Conservation (phyloP, 306 rosid species). For the Comarum palustre region DNA sequence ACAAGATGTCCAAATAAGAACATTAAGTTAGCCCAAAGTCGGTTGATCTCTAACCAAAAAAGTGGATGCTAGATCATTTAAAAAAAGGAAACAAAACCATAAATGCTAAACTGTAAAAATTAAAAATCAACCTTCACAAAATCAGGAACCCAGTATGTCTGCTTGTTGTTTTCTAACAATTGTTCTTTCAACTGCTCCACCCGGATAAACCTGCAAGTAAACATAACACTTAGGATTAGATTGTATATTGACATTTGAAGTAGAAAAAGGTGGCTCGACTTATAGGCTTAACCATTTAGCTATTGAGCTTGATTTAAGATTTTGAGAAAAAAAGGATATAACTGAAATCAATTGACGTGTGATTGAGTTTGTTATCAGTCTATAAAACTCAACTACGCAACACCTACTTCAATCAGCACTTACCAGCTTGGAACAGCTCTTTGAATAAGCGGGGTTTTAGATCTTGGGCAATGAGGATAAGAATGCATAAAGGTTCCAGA, state of each 20-base stretch:
- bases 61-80: background rate
- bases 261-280: background rate
- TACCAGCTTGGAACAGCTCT: slow-evolving; percentile 98
- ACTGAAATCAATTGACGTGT: background rate
- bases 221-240: slow-evolving; percentile 15
- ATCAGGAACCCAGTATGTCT: slow-evolving; percentile 96
- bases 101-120: background rate
- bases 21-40: too few species aligned
- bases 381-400: background rate
- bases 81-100: background rate
- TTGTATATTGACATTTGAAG: background rate
- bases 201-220: slow-evolving; percentile 69
- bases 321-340: background rate
- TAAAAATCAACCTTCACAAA: slow-evolving; percentile 71
- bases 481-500: slow-evolving; percentile 77
- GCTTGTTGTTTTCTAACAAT: slow-evolving; percentile 77
- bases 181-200: slow-evolving; percentile 79
- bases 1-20: too few species aligned
- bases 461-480: slow-evolving; percentile 90
- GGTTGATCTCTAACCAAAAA: too few species aligned
- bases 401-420: slow-evolving; percentile 23
- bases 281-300: background rate
- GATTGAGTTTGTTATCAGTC: background rate
- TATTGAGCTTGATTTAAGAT: background rate
- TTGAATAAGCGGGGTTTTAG: slow-evolving; percentile 88